Percentiles rank a stretch among this genome's conserved stretches.
These are phyloP conservation scores for Raphanus hybrid DNA, from an alignment of 441 rosid species.

Conservation along the genomic window DNA sequence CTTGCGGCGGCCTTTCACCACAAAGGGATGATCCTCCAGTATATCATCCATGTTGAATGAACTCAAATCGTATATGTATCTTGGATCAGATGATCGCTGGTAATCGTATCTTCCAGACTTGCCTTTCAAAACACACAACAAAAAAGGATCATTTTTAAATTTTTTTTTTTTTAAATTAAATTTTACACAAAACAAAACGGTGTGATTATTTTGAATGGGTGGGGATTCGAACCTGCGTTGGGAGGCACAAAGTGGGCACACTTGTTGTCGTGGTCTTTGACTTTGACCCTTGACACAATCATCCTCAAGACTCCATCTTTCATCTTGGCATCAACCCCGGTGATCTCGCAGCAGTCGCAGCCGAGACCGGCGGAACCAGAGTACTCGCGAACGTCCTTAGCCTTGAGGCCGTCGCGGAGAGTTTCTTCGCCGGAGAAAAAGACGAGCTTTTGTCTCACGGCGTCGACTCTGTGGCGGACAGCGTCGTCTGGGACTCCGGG, in stretches of 20 bases:
- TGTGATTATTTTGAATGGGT: no score
- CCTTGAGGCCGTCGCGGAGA: no score
- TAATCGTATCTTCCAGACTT: neutral
- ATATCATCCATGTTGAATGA: neutral
- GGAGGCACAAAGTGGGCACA: conserved; percentile 7
- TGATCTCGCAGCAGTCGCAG: conserved; percentile 38
- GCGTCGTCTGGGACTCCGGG: no score
- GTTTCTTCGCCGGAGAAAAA: no score
- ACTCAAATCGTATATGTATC: no score
- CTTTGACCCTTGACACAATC: conserved; percentile 30
- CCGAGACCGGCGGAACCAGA: conserved; percentile 22
- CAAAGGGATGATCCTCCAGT: neutral
- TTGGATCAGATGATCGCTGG: neutral
- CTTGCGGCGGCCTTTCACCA: neutral
- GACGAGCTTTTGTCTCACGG: no score
- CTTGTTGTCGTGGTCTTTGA: conserved; percentile 10
- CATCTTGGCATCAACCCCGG: conserved; percentile 17
- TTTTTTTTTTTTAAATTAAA: no score
- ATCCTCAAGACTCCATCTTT: conserved; percentile 1
- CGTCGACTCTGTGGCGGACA: no score
- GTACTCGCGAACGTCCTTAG: neutral
- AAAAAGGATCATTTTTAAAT: no score
- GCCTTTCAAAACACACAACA: neutral
- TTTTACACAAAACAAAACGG: no score
- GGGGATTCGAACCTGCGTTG: no score